phyloP scores from a whole-genome alignment of 805 yeast species.

The Ogataea chonburiensis region DNA sequence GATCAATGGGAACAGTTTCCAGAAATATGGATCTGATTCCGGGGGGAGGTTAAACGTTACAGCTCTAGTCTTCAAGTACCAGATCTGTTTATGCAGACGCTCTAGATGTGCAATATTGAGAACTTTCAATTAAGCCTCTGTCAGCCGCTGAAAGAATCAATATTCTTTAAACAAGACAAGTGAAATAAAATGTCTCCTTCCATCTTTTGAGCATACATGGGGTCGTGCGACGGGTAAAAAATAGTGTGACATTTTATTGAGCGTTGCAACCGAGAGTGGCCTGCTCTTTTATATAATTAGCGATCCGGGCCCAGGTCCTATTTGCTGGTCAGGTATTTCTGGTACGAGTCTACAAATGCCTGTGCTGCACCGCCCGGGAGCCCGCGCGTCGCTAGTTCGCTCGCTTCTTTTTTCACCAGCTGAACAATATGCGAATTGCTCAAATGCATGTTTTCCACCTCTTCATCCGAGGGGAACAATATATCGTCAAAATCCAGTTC shows the following conservation, averaged over 20 bases:
- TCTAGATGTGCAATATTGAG: background rate
- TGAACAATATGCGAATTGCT: conserved; percentile 36
- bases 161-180: conserved; percentile 7
- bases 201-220: background rate
- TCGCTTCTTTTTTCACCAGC: conserved; percentile 26
- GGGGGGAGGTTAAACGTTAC: background rate
- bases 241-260: background rate
- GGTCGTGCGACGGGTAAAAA: conserved; percentile 2
- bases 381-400: too few species aligned
- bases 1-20: conserved; percentile 1
- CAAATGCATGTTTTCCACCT: conserved; percentile 31
- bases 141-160: conserved; percentile 5
- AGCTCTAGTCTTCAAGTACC: background rate
- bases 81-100: background rate
- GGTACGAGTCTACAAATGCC: too few species aligned
- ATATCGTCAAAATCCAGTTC: conserved; percentile 30
- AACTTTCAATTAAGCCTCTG: conserved; percentile 4
- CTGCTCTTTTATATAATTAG: too few species aligned
- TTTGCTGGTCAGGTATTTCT: too few species aligned
- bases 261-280: too few species aligned
- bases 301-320: too few species aligned
- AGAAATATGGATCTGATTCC: conserved; percentile 1
- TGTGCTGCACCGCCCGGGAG: too few species aligned
- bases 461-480: conserved; percentile 39
- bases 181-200: conserved; percentile 7